phyloP scores from a whole-genome alignment of 306 rosid species.

The Prunus mume region DNA sequence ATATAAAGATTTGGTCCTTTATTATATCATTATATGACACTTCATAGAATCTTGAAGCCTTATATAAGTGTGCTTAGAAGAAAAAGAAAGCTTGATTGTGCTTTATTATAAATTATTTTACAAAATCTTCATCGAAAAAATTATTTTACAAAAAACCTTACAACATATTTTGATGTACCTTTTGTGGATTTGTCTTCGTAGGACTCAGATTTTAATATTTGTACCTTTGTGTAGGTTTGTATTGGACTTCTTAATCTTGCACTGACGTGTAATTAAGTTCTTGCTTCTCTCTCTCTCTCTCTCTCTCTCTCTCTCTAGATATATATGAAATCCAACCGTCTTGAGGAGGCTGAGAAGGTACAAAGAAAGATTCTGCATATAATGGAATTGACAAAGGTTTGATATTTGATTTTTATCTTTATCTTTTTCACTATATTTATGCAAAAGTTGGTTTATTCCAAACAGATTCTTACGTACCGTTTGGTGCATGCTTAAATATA shows the following conservation, averaged over 20 bases:
- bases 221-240: background rate
- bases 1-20: no score
- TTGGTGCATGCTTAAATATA: background rate
- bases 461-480: background rate
- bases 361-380: constrained; percentile 78
- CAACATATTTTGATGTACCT: background rate
- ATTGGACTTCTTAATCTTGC: constrained; percentile 6
- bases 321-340: constrained; percentile 57
- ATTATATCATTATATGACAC: no score
- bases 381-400: constrained; percentile 81
- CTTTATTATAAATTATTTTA: no score
- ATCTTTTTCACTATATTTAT: constrained; percentile 11
- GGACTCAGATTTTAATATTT: no score
- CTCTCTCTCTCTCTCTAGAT: constrained; percentile 34
- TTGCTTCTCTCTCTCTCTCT: background rate
- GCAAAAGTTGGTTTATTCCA: background rate
- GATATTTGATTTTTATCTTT: background rate
- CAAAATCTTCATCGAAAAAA: background rate
- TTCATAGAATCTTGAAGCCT: no score
- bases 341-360: constrained; percentile 65
- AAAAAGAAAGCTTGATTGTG: no score
- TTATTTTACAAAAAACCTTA: background rate
- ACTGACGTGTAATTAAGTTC: constrained; percentile 16
- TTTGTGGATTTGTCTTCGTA: background rate
- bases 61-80: no score